These are phyloP conservation scores for Termitomyces sp. DNA, from an alignment of 768 basidiomycete genomes.

Conservation along the genomic window DNA sequence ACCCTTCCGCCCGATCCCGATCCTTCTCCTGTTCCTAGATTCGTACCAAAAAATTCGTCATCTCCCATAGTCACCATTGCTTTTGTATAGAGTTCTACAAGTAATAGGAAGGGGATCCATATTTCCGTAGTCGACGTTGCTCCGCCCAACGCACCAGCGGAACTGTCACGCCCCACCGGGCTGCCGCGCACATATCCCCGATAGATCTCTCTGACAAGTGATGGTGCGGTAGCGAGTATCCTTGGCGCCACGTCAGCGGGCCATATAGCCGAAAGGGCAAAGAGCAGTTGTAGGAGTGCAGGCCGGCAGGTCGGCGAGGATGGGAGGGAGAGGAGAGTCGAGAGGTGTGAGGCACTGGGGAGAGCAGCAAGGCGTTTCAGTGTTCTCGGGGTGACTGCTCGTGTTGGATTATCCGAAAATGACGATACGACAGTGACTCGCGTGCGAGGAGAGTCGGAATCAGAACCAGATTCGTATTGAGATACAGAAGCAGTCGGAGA, in stretches of 20 bases:
- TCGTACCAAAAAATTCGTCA: slow-evolving; percentile 84
- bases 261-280: slow-evolving; percentile 57
- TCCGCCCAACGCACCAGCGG: slow-evolving; percentile 11
- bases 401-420: slow-evolving; percentile 19
- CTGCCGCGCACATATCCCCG: slow-evolving; percentile 58
- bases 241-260: slow-evolving; percentile 45
- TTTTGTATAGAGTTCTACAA: slow-evolving; percentile 79
- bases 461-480: slow-evolving; percentile 33
- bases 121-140: slow-evolving; percentile 32
- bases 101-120: slow-evolving; percentile 73
- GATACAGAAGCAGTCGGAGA: slow-evolving; percentile 7
- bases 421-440: slow-evolving; percentile 33
- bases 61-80: slow-evolving; percentile 89
- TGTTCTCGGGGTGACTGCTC: slow-evolving; percentile 49
- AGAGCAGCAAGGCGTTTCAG: slow-evolving; percentile 59
- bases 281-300: slow-evolving; percentile 52
- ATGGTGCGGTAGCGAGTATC: slow-evolving; percentile 53
- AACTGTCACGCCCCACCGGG: slow-evolving; percentile 56
- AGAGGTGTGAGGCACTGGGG: slow-evolving; percentile 47
- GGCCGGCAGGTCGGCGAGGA: slow-evolving; percentile 32
- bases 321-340: slow-evolving; percentile 45
- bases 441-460: slow-evolving; percentile 29
- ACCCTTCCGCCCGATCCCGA: background rate
- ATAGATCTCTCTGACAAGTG: slow-evolving; percentile 73
- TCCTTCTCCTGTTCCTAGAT: background rate